Base-by-base conservation (phyloP, 1,139 yeast genomes). In the Groenewaldozyma auringiensis region DNA sequence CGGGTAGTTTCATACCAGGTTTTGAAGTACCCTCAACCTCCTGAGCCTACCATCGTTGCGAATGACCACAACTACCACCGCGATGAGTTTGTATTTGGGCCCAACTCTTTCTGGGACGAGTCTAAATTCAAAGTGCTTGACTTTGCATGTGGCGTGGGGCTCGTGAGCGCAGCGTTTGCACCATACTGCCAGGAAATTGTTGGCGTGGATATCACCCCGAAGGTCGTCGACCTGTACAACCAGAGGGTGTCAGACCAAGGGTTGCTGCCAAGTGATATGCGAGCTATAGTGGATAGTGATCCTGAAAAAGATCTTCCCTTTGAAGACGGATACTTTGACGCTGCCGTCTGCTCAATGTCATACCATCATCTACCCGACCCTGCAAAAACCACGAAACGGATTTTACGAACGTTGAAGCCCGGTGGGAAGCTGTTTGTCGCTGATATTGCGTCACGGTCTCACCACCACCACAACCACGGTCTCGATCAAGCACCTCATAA, bases 141-240 rank as follows among this genome's bases (percentile, higher is more conserved):
- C 41, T 59, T 62, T 51, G 66, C 61, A 4, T 60, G 65, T 39
- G 66, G 66, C 1, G 54, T 61, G 1, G 65, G 64, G 1, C 44
- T 56, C 21, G 45, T 60, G n/a, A 50, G 58, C 27, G 54, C 53
- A 45, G 44, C 48, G n/a, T 37, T 62, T n/a, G 60, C 61, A 2
- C 57, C 60, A 0, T 50, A 53, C 39, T 50, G 54, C 18, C 48
- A 47, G 21, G 47, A 50, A 31, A 50, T 60, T 20, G 59, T 62
- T 2, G 66, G 65, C 0, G 52, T 60, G 4, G 66, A 62, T 40
- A 54, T 60, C 17, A 48, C 64, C 0, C 52, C 56, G 16, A 56
- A 50, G 9, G 58, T 59, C 63, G 54, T 62, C 17, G 52, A 50
- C 14, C 43, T 49, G 11, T 62, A 50, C 48, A 59, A 61, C 34